Evolutionary conservation across 2,329 filamentous ascomycete species (phyloP), one percentile per base, ranked within the genome.

Genomic region (Pochonia chlamydosporia): DNA sequence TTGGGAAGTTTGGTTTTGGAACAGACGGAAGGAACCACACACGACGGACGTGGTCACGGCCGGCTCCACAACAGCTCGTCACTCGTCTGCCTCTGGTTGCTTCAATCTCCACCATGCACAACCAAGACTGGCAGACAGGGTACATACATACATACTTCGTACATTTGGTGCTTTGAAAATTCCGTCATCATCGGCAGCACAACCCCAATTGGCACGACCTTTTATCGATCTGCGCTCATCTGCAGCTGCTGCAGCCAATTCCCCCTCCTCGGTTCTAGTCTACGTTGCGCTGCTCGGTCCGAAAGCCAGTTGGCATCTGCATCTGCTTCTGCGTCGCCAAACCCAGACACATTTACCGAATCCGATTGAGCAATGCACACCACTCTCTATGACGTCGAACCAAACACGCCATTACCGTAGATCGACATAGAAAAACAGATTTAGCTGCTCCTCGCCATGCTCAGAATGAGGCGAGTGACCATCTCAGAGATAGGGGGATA

Each of bases 401-500:
- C 11, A 39, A 8, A 39, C 35, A 39, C 35, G 35, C 35, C 20
- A 5, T 39, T 16, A 13, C 35, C 35, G 16, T 3, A 39, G 11
- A 3, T 28, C 35, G 42, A 44, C 18, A 35, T 21, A 40, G 14
- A 25, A 40, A 21, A 21, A 3, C n/a, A n/a, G 6, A 33, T 35
- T 14, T 26, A n/a, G 25, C 6, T 24, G 18, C 3, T 23, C 5
- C 10, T 5, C 20, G 16, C n/a, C 6, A 31, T 20, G 9, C 6
- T 21, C 23, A 40, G 3, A 30, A 47, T 50, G 48, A 37, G 40
- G 18, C 48, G 48, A 44, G 30, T 33, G 23, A 36, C 40, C 11
- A 41, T 50, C 4, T 23, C 35, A 18, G 44, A 50, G 5, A 26
- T 44, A 18, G 41, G 40, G 21, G 40, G 40, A 41, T 50, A 47